Percentiles rank a stretch among this genome's conserved stretches.
Conservation (phyloP, 164 flowering plant species). For the Tinospora cordifolia region DNA sequence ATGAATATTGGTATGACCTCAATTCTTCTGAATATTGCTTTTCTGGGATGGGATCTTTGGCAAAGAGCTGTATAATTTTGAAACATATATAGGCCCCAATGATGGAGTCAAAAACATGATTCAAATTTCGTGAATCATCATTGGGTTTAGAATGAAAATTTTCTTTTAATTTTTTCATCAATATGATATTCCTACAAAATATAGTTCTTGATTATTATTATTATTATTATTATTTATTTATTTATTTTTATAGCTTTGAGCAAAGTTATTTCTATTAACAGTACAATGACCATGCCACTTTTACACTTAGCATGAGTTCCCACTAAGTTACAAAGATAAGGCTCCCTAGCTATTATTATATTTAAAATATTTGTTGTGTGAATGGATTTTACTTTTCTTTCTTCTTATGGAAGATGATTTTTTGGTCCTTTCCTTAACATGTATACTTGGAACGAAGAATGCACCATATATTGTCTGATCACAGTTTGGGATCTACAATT, state of each 20-base stretch:
- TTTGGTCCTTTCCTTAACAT: background rate
- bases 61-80: background rate
- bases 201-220: no score
- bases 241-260: background rate
- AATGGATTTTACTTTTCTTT: no score
- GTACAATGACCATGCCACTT: no score
- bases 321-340: no score
- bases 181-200: background rate
- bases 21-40: background rate
- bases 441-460: background rate
- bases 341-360: no score
- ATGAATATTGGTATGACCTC: background rate
- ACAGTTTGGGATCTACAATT: no score
- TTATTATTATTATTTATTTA: no score
- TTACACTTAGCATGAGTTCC: no score
- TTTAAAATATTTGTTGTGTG: no score
- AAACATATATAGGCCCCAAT: background rate
- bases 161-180: background rate
- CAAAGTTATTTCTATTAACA: background rate
- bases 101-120: background rate
- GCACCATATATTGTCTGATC: no score
- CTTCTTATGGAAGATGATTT: no score
- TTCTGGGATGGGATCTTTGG: background rate
- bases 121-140: background rate
- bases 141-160: background rate